Evolutionary conservation across 306 rosid genomes (phyloP).

Genomic region (Cicer bijugum): DNA sequence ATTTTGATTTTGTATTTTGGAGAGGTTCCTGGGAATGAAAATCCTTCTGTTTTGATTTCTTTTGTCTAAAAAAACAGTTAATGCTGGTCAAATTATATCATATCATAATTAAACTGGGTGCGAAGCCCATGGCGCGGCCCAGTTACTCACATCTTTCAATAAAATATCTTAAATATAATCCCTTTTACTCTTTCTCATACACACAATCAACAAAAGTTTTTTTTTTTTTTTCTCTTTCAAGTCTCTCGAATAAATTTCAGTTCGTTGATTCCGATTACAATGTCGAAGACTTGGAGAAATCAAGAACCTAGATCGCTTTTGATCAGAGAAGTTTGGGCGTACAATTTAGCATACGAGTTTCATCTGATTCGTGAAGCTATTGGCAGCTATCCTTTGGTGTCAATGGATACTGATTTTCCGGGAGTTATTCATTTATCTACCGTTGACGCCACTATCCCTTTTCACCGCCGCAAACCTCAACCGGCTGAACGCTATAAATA

Average conservation of each 20-base stretch:
- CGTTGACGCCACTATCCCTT: constrained; percentile 19
- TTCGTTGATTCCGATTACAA: too few relatives aligned
- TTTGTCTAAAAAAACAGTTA: constrained; percentile 83
- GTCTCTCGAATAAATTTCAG: too few relatives aligned
- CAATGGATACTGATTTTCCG: too few relatives aligned
- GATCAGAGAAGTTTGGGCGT: constrained; percentile 60
- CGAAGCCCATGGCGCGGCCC: too few relatives aligned
- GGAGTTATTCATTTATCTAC: constrained; percentile 56
- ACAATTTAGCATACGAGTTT: constrained; percentile 62
- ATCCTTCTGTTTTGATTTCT: constrained; percentile 87
- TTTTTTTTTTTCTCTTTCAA: too few relatives aligned
- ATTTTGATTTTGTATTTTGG: background rate
- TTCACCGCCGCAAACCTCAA: constrained; percentile 27
- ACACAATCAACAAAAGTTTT: too few relatives aligned
- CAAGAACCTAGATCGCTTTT: too few relatives aligned
- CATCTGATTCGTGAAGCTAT: constrained; percentile 46
- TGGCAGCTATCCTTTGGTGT: constrained; percentile 55
- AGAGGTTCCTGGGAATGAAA: constrained; percentile 95
- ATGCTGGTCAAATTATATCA: constrained; percentile 86
- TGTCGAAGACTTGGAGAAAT: too few relatives aligned
- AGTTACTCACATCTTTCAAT: too few relatives aligned
- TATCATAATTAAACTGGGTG: too few relatives aligned
- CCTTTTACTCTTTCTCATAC: too few relatives aligned
- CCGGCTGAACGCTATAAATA: constrained; percentile 69
- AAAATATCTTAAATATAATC: too few relatives aligned